phyloP scores from a whole-genome alignment of 2,329 filamentous ascomycete genomes.

The Colletotrichum sp. region DNA sequence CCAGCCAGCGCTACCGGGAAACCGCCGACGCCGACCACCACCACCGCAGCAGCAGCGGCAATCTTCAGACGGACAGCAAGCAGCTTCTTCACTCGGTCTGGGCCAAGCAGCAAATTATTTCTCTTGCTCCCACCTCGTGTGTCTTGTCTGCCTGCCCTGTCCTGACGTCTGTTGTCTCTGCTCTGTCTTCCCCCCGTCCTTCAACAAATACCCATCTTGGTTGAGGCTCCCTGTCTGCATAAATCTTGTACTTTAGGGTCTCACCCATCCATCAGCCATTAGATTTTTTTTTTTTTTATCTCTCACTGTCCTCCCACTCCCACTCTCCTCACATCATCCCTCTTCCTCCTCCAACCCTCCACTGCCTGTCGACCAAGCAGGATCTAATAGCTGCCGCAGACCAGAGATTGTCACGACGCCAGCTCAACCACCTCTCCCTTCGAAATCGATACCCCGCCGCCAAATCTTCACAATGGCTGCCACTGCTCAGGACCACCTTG shows the following conservation, averaged over 20 bases:
- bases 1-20: not conserved
- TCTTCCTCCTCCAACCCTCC: not conserved
- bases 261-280: slow-evolving; percentile 3
- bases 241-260: slow-evolving; percentile 1
- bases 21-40: not conserved
- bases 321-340: not conserved
- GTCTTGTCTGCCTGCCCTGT: not conserved
- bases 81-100: not conserved
- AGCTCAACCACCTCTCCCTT: not conserved
- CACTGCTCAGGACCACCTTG: slow-evolving; percentile 85
- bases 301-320: not conserved
- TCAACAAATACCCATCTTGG: slow-evolving; percentile 15
- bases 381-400: slow-evolving; percentile 15
- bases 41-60: not conserved
- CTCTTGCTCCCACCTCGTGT: slow-evolving; percentile 5
- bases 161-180: not conserved
- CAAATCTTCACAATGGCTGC: slow-evolving; percentile 47
- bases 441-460: not conserved
- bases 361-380: not conserved
- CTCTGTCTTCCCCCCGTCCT: slow-evolving; percentile 1
- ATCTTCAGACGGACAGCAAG: not conserved
- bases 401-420: not conserved
- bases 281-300: slow-evolving; percentile 6
- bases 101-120: slow-evolving; percentile 9
- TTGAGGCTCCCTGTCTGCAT: slow-evolving; percentile 17